A percentile compares a stretch with the other conserved stretches of the same genome.
These are phyloP conservation scores for thale cress (Arabidopsis thaliana) DNA, from an alignment of 345 rosid species.

Conservation along the genomic window DNA sequence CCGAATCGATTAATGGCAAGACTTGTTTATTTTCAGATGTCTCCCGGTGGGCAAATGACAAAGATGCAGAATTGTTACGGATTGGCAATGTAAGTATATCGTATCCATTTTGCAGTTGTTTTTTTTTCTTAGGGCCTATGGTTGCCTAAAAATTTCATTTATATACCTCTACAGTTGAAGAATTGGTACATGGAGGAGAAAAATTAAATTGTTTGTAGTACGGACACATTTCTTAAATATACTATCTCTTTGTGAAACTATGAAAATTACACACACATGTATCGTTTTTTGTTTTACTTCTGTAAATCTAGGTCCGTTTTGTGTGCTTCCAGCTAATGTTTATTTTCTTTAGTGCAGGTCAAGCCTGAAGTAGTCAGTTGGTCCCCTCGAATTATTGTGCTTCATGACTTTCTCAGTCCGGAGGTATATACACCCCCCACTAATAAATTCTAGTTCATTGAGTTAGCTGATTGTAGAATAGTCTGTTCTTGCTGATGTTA, in stretches of 20 bases:
- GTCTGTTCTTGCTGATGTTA: constrained; percentile 14
- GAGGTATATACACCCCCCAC: constrained; percentile 61
- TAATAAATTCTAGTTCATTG: not conserved
- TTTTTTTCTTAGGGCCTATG: not conserved
- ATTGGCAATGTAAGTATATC: constrained; percentile 77
- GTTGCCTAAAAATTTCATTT: not conserved
- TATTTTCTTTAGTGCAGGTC: constrained; percentile 62
- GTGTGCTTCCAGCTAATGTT: constrained; percentile 32
- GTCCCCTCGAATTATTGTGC: constrained; percentile 86
- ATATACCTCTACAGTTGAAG: not conserved
- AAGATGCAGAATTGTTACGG: constrained; percentile 81
- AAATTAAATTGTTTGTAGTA: not conserved
- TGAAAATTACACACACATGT: not conserved
- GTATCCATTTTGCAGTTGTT: not conserved
- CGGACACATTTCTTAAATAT: not conserved
- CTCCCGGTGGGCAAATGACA: constrained; percentile 67
- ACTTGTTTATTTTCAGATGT: constrained; percentile 59
- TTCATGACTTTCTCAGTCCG: constrained; percentile 84
- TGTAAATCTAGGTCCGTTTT: constrained; percentile 6
- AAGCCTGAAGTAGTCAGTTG: constrained; percentile 92
- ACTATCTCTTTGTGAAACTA: not conserved
- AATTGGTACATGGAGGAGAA: not conserved
- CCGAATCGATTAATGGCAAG: constrained; percentile 4
- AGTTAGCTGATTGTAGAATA: not conserved
- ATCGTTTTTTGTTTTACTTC: constrained; percentile 1